Conservation (phyloP, 108 stramenopile species). For the Cylindrotheca closterium region DNA sequence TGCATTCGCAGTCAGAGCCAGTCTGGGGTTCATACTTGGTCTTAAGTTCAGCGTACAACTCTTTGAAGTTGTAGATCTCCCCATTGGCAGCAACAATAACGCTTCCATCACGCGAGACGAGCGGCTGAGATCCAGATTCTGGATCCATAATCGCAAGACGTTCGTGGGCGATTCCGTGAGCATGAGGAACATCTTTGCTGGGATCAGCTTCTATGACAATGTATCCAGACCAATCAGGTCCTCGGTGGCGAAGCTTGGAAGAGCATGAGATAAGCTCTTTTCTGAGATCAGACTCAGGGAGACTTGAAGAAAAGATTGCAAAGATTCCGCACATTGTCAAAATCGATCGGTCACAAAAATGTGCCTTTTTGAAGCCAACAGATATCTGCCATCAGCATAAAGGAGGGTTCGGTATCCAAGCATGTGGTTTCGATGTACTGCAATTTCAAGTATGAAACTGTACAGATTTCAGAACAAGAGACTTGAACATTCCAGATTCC, state of each 20-base stretch:
- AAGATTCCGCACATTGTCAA: slow-evolving; percentile 93
- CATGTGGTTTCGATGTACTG: no score
- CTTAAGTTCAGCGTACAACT: slow-evolving; percentile 73
- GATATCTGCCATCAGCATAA: no score
- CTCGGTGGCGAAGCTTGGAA: slow-evolving; percentile 90
- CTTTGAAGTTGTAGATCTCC: slow-evolving; percentile 99
- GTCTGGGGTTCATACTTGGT: slow-evolving; percentile 82
- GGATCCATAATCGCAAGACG: slow-evolving; percentile 98
- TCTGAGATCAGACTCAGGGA: slow-evolving; percentile 83
- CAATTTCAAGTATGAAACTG: no score
- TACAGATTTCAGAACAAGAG: no score
- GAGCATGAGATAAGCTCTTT: slow-evolving; percentile 89
- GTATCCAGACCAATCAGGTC: slow-evolving; percentile 98
- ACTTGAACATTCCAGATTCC: no score
- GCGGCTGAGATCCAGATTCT: slow-evolving; percentile 93
- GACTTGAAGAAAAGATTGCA: slow-evolving; percentile 92
- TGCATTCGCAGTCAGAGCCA: slow-evolving; percentile 95
- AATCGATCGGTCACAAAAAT: no score
- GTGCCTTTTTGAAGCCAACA: no score
- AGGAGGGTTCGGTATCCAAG: no score
- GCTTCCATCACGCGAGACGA: slow-evolving; percentile 74
- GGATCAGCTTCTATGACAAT: slow-evolving; percentile 60
- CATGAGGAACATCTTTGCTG: slow-evolving; percentile 34
- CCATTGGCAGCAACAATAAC: slow-evolving; percentile 96
- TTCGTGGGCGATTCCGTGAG: slow-evolving; percentile 96